Evolutionary conservation across 495 filamentous ascomycete species (phyloP).

Genomic region (Penicillium ucsense): DNA sequence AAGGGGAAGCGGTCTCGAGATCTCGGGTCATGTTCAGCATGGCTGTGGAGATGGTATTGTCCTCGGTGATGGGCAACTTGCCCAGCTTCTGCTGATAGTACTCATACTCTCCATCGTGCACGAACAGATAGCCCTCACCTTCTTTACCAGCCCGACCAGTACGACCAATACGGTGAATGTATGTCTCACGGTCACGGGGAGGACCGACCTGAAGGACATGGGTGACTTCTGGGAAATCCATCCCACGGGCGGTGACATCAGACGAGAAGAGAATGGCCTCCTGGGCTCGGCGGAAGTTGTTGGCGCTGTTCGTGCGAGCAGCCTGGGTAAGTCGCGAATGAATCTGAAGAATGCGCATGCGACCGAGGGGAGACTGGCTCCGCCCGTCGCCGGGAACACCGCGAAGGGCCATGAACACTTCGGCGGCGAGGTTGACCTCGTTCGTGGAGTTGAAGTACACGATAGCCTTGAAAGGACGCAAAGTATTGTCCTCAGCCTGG

Average conservation of each 20-base stretch:
- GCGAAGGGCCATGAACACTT: constrained; percentile 48
- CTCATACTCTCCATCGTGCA: constrained; percentile 49
- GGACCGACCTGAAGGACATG: constrained; percentile 63
- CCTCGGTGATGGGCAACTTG: constrained; percentile 54
- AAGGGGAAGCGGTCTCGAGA: constrained; percentile 12
- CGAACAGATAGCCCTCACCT: constrained; percentile 72
- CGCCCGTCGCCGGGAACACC: constrained; percentile 12
- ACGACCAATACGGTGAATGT: constrained; percentile 66
- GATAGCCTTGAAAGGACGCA: constrained; percentile 81
- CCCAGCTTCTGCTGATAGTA: constrained; percentile 40
- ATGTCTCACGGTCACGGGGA: constrained; percentile 52
- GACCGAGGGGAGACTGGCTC: constrained; percentile 34
- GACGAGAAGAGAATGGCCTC: constrained; percentile 78
- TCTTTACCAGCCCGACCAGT: constrained; percentile 65
- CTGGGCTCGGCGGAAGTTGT: constrained; percentile 53
- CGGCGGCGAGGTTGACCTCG: constrained; percentile 51
- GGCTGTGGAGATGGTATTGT: constrained; percentile 43
- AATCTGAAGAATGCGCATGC: constrained; percentile 52
- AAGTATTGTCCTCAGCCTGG: constrained; percentile 18
- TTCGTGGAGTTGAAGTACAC: constrained; percentile 77
- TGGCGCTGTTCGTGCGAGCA: constrained; percentile 54
- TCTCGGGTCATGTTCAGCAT: constrained; percentile 41
- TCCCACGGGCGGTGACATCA: constrained; percentile 88
- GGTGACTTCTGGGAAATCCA: constrained; percentile 68
- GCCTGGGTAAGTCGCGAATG: constrained; percentile 70